Base-by-base conservation (phyloP, 345 rosid genomes). In the Odontarrhena argentea region DNA sequence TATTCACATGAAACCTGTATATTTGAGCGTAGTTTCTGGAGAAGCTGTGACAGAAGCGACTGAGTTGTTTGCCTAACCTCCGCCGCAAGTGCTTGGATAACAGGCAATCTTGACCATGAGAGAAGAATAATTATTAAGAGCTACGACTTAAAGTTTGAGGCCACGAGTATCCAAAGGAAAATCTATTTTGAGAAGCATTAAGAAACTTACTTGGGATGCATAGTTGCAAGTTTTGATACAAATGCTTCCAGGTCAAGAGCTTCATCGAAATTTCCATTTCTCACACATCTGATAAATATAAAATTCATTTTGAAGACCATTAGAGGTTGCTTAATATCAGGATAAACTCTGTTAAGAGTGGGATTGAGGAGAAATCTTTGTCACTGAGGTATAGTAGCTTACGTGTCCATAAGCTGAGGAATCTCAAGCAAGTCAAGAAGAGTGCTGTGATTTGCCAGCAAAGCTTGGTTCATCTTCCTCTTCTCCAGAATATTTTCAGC, bases 371-470 rank as follows among this genome's bases (percentile, higher is more conserved):
- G 22, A 18, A 18, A 18, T 18, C 22, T 34, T 25, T 32, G 43
- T 65, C 54, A 38, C 6, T 1, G 13, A 67, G 25, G 70, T 26
- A 46, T 40, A 63, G 24, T 48, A 48, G 79, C 94, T 49, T 84
- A 91, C 97, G 99, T 94, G 80, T 94, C 99, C 99, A 94, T 94
- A 61, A 94, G 99, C 78, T 94, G 99, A 75, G 97, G 99, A 70
- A 94, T 94, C 80, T 94, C 99, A 63, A 94, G 99, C 86, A 94
- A 86, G 77, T 94, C 99, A 43, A 94, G 96, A 80, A 94, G 80
- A 78, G 87, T 84, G 73, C 92, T 82, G 64, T 94, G 99, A 76
- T 91, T 94, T 5, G 86, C 81, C 34, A 94, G 86, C 81, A 94
- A 70, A 8, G 82, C 86, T 79, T 91, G 95, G 83, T 94, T 91